These are phyloP conservation scores for Hysterium pulicare DNA, from an alignment of 2,329 filamentous ascomycete genomes.

Conservation along the genomic window DNA sequence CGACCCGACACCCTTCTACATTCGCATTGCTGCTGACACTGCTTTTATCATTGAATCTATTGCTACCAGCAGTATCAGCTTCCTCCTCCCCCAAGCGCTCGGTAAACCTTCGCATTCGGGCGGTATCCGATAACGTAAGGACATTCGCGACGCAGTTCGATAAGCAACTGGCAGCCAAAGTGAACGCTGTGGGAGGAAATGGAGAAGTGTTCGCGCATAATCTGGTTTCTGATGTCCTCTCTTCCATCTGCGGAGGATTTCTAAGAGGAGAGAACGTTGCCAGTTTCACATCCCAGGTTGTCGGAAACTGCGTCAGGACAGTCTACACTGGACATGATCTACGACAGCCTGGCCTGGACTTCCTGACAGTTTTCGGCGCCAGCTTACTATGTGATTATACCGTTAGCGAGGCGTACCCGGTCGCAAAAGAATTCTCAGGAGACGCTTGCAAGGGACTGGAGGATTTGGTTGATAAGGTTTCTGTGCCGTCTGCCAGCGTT, in stretches of 20 bases:
- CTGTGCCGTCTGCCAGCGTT: neutral
- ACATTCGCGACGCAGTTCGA: constrained; percentile 14
- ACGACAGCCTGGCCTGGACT: constrained; percentile 12
- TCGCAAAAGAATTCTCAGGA: constrained; percentile 15
- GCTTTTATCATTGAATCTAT: constrained; percentile 8
- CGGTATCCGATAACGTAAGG: constrained; percentile 14
- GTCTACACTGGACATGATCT: constrained; percentile 15
- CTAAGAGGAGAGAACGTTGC: constrained; percentile 11
- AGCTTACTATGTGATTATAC: constrained; percentile 19
- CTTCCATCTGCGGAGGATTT: constrained; percentile 17
- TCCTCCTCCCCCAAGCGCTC: constrained; percentile 4
- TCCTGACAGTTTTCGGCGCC: constrained; percentile 18
- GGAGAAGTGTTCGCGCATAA: constrained; percentile 17
- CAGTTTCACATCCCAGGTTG: constrained; percentile 12
- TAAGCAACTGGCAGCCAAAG: constrained; percentile 11
- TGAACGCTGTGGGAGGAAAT: constrained; percentile 13
- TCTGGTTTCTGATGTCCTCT: constrained; percentile 16
- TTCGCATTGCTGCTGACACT: neutral
- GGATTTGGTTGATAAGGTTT: constrained; percentile 12
- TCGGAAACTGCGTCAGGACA: constrained; percentile 15
- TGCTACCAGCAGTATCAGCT: constrained; percentile 1
- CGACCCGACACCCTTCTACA: neutral
- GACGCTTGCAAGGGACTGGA: constrained; percentile 17
- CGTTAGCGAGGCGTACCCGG: constrained; percentile 17
- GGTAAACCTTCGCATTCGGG: constrained; percentile 14